These are phyloP conservation scores for Halenospora varia DNA, from an alignment of 495 filamentous ascomycete species.

Conservation along the genomic window DNA sequence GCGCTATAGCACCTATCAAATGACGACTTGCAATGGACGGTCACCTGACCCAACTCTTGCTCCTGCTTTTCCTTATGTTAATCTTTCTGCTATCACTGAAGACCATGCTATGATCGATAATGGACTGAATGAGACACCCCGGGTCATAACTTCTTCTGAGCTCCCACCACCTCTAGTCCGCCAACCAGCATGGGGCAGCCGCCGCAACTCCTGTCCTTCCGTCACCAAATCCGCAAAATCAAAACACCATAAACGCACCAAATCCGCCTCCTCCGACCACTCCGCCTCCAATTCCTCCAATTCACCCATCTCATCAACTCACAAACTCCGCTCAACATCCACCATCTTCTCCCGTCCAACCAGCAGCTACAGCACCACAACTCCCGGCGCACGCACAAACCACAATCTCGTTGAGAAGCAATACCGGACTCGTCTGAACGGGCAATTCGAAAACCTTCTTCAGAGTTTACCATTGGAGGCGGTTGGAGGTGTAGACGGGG, in stretches of 20 bases:
- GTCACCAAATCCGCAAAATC: neutral
- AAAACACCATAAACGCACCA: slow-evolving; percentile 13
- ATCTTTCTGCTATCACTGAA: slow-evolving; percentile 1
- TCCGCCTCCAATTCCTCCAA: neutral
- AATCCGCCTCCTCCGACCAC: neutral
- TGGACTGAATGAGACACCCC: neutral
- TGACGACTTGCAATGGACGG: neutral
- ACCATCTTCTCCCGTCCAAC: neutral
- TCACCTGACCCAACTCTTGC: neutral
- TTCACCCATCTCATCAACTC: neutral
- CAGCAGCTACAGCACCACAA: neutral
- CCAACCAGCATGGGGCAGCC: neutral
- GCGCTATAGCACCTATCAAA: neutral
- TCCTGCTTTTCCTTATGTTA: neutral
- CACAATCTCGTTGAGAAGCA: slow-evolving; percentile 31
- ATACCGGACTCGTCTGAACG: slow-evolving; percentile 30
- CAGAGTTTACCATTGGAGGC: slow-evolving; percentile 13
- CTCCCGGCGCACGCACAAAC: slow-evolving; percentile 8
- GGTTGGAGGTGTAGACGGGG: neutral
- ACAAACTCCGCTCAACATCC: neutral
- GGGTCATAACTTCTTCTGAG: too few relatives aligned
- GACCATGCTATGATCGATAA: neutral
- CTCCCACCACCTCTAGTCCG: neutral
- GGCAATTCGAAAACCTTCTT: slow-evolving; percentile 27
- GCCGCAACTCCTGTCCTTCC: neutral